Evolutionary conservation across 75 land plant species (phyloP).

Genomic region (Cupressus sempervirens): DNA sequence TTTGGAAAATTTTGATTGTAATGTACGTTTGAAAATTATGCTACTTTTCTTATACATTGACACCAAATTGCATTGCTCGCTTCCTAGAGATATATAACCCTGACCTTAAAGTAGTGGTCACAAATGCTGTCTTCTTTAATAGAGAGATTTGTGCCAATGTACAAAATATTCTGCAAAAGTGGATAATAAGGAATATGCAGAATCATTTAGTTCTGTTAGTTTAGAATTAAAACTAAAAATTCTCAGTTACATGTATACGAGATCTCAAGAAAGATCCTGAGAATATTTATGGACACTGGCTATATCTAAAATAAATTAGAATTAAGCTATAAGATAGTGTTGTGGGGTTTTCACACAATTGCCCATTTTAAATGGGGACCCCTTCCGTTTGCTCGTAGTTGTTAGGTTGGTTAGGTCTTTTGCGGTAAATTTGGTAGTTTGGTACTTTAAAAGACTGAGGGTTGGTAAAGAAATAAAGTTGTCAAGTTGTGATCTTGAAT

Average conservation of each 20-base stretch:
- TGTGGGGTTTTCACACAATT: no score
- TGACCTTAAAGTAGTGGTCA: neutral
- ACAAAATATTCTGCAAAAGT: neutral
- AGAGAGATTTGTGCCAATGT: neutral
- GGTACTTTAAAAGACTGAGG: no score
- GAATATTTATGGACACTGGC: neutral
- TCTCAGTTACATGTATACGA: neutral
- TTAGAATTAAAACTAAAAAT: neutral
- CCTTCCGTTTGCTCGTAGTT: no score
- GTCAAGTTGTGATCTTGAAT: no score
- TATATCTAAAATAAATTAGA: neutral
- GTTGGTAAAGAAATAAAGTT: no score
- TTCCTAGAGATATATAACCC: neutral
- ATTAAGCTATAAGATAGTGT: neutral
- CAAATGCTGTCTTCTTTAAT: neutral
- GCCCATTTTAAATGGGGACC: no score
- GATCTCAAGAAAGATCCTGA: neutral
- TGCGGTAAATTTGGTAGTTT: no score
- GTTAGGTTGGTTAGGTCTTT: no score
- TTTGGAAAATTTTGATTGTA: neutral
- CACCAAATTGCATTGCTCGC: neutral
- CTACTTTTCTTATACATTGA: neutral
- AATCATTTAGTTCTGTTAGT: neutral
- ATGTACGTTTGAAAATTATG: conserved; percentile 3
- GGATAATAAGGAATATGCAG: neutral